These are phyloP conservation scores for Penstemon eatonii DNA, from an alignment of 257 asterid species.

Conservation along the genomic window DNA sequence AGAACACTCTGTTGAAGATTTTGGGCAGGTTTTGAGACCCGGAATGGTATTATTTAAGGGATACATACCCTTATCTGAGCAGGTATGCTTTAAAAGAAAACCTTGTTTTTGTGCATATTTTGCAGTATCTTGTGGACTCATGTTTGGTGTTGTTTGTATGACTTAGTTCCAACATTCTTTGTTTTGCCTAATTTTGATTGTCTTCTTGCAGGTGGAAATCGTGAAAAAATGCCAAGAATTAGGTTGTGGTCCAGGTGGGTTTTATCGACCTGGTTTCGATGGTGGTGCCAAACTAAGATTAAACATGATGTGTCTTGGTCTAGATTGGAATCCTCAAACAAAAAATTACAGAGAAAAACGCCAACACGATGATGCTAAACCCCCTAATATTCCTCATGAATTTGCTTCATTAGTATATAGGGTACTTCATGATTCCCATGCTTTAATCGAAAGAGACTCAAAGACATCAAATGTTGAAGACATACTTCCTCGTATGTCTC, in stretches of 20 bases:
- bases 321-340: conserved; percentile 70
- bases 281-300: conserved; percentile 64
- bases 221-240: conserved; percentile 51
- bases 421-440: conserved; percentile 44
- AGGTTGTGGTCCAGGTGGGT: conserved; percentile 61
- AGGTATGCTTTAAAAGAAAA: conserved; percentile 35
- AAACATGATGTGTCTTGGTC: conserved; percentile 76
- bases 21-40: conserved; percentile 49
- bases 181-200: neutral
- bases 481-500: conserved; percentile 53
- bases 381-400: conserved; percentile 51
- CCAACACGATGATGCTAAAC: conserved; percentile 38
- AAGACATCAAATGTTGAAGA: conserved; percentile 30
- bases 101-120: neutral
- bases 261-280: conserved; percentile 58
- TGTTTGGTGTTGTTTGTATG: neutral
- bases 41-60: conserved; percentile 66
- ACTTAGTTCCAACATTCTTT: neutral
- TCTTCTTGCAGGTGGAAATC: conserved; percentile 42
- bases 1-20: conserved; percentile 25
- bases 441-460: conserved; percentile 31
- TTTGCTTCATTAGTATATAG: conserved; percentile 38
- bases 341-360: conserved; percentile 42
- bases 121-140: neutral
- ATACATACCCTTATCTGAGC: conserved; percentile 44